Percentiles rank a stretch among this genome's conserved stretches.
Conservation (phyloP, 495 filamentous ascomycete species). For the Penicillium canescens region DNA sequence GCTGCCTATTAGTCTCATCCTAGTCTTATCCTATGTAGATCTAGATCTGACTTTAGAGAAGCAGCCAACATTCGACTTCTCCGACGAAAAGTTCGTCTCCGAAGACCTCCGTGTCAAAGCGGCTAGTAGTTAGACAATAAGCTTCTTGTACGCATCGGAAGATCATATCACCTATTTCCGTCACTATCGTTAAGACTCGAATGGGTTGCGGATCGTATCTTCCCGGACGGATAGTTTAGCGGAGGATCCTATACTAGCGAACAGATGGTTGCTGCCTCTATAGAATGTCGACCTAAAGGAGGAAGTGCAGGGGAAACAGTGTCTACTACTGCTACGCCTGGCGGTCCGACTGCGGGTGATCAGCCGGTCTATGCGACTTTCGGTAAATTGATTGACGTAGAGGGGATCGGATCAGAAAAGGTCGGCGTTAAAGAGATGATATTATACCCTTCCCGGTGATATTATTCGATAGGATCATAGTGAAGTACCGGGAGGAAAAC, state of each 20-base stretch:
- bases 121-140: neutral
- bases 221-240: neutral
- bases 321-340: neutral
- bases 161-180: conserved; percentile 1
- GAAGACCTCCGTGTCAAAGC: neutral
- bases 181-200: neutral
- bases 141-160: neutral
- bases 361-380: conserved; percentile 4
- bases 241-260: neutral
- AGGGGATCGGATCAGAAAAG: conserved; percentile 1
- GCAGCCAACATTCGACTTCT: neutral
- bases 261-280: neutral
- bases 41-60: neutral
- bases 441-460: neutral
- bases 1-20: neutral
- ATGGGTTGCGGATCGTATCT: conserved; percentile 1
- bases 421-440: neutral
- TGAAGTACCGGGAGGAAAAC: neutral
- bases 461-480: neutral
- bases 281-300: neutral
- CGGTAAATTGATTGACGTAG: neutral
- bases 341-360: neutral
- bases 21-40: neutral
- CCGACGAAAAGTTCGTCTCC: neutral
- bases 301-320: neutral